Percentiles rank a stretch among this genome's conserved stretches.
Evolutionary conservation across 2,329 filamentous ascomycete genomes (phyloP).

Genomic region (Rutstroemia sydowiana): DNA sequence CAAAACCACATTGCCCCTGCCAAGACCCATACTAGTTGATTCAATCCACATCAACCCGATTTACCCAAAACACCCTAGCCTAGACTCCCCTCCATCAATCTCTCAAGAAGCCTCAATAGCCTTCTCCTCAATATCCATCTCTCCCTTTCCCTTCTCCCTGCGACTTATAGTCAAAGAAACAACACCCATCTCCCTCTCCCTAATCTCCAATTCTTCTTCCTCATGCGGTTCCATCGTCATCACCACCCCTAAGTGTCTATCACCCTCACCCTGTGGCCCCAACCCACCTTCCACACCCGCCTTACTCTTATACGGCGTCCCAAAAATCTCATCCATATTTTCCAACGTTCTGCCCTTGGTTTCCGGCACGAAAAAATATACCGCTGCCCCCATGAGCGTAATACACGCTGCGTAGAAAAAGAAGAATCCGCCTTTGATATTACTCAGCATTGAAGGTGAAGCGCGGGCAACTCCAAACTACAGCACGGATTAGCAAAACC

Average conservation of each 20-base stretch:
- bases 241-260: not conserved
- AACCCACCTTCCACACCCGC: not conserved
- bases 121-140: not conserved
- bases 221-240: not conserved
- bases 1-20: too few relatives aligned
- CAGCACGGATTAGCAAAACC: not conserved
- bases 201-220: not conserved
- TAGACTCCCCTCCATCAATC: not conserved
- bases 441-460: conserved; percentile 18
- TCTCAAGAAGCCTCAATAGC: not conserved
- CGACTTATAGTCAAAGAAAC: not conserved
- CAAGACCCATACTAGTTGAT: too few relatives aligned
- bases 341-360: conserved; percentile 66
- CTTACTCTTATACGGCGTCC: conserved; percentile 13
- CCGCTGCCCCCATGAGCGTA: conserved; percentile 50
- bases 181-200: not conserved
- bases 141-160: not conserved
- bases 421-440: conserved; percentile 19
- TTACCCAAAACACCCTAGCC: too few relatives aligned
- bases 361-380: conserved; percentile 72
- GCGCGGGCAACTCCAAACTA: conserved; percentile 18
- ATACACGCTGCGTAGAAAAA: conserved; percentile 58
- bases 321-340: conserved; percentile 53
- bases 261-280: not conserved
- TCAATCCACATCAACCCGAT: too few relatives aligned